Conservation (phyloP, 371 early-diverging fungal genomes). For the Syncephalastrum contaminatum region DNA sequence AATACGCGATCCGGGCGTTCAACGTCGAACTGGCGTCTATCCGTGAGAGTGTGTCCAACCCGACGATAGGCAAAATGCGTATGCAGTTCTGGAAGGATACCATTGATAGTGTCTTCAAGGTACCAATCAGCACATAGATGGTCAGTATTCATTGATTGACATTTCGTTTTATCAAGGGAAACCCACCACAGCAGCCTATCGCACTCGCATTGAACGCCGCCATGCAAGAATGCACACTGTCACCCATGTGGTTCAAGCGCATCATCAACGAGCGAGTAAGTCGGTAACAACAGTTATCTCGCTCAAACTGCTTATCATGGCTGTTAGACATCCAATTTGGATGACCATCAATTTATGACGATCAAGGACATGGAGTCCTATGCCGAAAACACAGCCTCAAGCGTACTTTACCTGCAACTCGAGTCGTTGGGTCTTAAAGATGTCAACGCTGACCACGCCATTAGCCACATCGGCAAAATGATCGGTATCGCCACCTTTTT, state of each 20-base stretch:
- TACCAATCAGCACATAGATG: conserved; percentile 12
- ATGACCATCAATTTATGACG: conserved; percentile 69
- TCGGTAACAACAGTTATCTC: not conserved
- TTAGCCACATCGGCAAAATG: conserved; percentile 89
- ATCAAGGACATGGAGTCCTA: conserved; percentile 82
- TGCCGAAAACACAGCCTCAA: conserved; percentile 85
- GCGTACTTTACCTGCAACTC: conserved; percentile 82
- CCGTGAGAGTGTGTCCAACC: conserved; percentile 70
- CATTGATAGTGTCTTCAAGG: conserved; percentile 69
- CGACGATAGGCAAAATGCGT: conserved; percentile 75
- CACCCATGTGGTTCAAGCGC: conserved; percentile 68
- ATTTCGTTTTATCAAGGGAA: conserved; percentile 40
- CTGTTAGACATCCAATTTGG: conserved; percentile 59
- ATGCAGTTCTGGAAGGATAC: conserved; percentile 84
- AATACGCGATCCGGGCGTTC: conserved; percentile 84
- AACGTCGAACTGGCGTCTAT: conserved; percentile 84
- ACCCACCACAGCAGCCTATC: conserved; percentile 75
- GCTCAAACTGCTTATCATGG: not conserved
- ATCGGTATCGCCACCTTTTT: conserved; percentile 78
- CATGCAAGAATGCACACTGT: conserved; percentile 49
- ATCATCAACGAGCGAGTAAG: conserved; percentile 73
- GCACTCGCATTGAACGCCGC: conserved; percentile 56
- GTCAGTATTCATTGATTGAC: no score
- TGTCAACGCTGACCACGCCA: conserved; percentile 86
- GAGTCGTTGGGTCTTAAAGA: conserved; percentile 83